Evolutionary conservation across 1,284 basidiomycete species (phyloP).

Genomic region (Ceratobasidium sp.): DNA sequence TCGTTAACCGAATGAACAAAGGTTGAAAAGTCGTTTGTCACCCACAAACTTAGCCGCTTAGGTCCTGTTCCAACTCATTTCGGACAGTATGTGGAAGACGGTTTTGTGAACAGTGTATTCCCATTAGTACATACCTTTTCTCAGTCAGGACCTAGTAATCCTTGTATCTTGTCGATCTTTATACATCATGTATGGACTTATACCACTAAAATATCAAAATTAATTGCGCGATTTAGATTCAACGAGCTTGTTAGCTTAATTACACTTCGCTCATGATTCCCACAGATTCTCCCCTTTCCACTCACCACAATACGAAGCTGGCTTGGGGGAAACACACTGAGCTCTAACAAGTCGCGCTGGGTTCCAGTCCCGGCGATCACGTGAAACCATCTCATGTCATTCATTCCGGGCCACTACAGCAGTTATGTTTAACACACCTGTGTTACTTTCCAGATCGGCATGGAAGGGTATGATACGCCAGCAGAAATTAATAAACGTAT

Average conservation of each 20-base stretch:
- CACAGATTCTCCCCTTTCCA: neutral
- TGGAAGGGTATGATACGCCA: slow-evolving; percentile 53
- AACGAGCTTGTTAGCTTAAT: neutral
- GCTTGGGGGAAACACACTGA: too few species aligned
- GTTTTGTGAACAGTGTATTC: neutral
- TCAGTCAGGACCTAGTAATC: neutral
- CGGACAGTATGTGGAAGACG: slow-evolving; percentile 7
- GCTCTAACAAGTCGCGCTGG: too few species aligned
- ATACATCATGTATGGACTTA: neutral
- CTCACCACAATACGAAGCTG: too few species aligned
- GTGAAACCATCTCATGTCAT: neutral
- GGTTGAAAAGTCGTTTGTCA: neutral
- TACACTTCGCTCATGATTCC: neutral
- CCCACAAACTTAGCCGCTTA: neutral
- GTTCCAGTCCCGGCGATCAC: too few species aligned
- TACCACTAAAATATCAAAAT: neutral
- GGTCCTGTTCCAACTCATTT: neutral
- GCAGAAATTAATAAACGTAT: slow-evolving; percentile 1
- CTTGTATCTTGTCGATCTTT: slow-evolving; percentile 1
- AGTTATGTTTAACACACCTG: slow-evolving; percentile 43
- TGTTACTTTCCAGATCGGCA: slow-evolving; percentile 48
- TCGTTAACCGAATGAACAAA: slow-evolving; percentile 11
- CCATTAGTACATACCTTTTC: neutral
- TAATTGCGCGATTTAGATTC: neutral
- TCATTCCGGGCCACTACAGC: neutral